A percentile compares a stretch with the other conserved stretches of the same genome.
These are phyloP conservation scores for Rutstroemia sp. DNA, from an alignment of 2,329 filamentous ascomycete genomes.

Conservation along the genomic window DNA sequence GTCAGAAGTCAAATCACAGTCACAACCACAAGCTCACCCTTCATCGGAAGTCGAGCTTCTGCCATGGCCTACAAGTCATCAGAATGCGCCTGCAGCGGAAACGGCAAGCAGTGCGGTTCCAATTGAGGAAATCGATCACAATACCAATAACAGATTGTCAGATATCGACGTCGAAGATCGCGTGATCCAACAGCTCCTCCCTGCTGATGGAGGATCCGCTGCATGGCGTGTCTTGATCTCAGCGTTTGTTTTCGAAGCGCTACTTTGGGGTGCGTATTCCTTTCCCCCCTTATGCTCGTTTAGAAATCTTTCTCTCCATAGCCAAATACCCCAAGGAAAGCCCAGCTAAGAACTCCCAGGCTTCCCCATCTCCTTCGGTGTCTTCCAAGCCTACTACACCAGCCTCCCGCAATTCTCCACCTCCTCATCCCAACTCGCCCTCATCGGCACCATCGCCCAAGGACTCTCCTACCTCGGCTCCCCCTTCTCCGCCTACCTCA, in stretches of 20 bases:
- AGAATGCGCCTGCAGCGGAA: not conserved
- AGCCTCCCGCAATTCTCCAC: not conserved
- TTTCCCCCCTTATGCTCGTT: not conserved
- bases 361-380: not conserved
- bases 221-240: not conserved
- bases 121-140: not conserved
- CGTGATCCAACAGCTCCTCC: not conserved
- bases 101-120: not conserved
- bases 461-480: not conserved
- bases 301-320: not conserved
- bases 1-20: too few relatives aligned
- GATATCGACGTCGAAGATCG: not conserved
- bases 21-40: too few relatives aligned
- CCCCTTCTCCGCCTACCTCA: not conserved
- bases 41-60: too few relatives aligned
- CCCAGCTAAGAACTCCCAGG: not conserved
- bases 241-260: not conserved
- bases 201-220: not conserved
- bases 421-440: not conserved
- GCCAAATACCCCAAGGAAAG: too few relatives aligned
- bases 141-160: not conserved
- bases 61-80: too few relatives aligned
- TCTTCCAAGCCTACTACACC: constrained; percentile 5
- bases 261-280: not conserved
- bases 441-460: constrained; percentile 1